phyloP scores from a whole-genome alignment of 2,329 filamentous ascomycete genomes.

The Venturia effusa region DNA sequence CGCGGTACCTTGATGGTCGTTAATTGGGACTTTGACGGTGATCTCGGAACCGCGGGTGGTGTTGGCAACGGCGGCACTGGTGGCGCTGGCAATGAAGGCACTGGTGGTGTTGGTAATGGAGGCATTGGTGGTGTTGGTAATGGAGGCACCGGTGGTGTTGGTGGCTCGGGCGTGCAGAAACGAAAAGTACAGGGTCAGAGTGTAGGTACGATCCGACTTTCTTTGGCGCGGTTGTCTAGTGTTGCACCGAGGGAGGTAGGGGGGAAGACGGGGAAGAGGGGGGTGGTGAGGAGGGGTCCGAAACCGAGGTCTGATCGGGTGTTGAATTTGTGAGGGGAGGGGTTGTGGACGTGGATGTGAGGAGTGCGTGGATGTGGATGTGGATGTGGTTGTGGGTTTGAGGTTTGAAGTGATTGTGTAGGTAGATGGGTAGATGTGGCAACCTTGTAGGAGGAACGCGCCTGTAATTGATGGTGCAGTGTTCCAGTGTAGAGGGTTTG shows the following conservation, averaged over 20 bases:
- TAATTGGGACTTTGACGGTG: background rate
- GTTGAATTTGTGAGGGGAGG: background rate
- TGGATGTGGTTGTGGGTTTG: no score
- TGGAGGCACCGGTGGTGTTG: background rate
- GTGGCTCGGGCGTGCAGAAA: background rate
- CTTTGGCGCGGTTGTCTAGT: background rate
- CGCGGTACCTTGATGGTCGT: background rate
- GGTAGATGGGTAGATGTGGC: no score
- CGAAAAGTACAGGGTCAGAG: background rate
- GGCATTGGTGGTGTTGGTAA: background rate
- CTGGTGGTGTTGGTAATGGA: background rate
- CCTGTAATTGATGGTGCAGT: background rate
- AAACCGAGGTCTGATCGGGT: background rate
- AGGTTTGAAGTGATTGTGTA: no score
- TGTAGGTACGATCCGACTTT: background rate
- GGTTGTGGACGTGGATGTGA: background rate
- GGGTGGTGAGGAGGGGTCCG: background rate
- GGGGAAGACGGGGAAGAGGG: no score
- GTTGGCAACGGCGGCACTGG: background rate
- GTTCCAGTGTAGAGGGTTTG: background rate
- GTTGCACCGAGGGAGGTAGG: background rate
- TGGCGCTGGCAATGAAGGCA: background rate
- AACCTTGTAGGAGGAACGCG: background rate
- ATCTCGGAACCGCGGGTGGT: background rate
- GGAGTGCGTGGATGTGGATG: no score